phyloP scores from a whole-genome alignment of 2,329 filamentous ascomycete species.

The Spiromastix sp. region DNA sequence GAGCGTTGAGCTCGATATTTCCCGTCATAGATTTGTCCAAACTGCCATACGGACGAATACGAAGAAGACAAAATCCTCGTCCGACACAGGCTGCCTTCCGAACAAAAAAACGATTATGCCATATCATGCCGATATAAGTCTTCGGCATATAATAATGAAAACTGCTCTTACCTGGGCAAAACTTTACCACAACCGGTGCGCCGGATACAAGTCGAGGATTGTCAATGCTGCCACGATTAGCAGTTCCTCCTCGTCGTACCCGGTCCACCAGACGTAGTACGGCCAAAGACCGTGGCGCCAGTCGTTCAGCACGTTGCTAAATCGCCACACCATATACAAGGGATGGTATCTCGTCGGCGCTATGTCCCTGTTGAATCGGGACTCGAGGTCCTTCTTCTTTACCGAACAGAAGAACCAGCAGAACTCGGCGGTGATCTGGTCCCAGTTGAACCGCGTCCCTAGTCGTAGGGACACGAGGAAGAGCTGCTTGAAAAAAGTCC shows the following conservation, averaged over 20 bases:
- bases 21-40: too few relatives aligned
- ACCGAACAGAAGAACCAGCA: slow-evolving; percentile 4
- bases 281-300: slow-evolving; percentile 11
- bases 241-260: not conserved
- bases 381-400: slow-evolving; percentile 12
- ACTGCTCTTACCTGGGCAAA: too few relatives aligned
- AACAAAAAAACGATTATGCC: too few relatives aligned
- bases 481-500: slow-evolving; percentile 9
- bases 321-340: not conserved
- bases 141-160: too few relatives aligned
- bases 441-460: slow-evolving; percentile 12
- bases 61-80: too few relatives aligned
- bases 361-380: slow-evolving; percentile 12
- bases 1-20: too few relatives aligned
- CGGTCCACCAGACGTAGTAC: too few relatives aligned
- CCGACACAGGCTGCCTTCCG: too few relatives aligned
- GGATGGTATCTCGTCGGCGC: slow-evolving; percentile 5
- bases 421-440: slow-evolving; percentile 7
- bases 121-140: not conserved
- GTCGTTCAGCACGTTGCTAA: slow-evolving; percentile 10
- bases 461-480: slow-evolving; percentile 12
- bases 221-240: not conserved
- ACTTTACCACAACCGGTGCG: slow-evolving; percentile 1
- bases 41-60: too few relatives aligned
- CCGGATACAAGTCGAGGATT: slow-evolving; percentile 1